Base-by-base conservation (phyloP, 2,329 filamentous ascomycete species). In the Talaromyces sp. region DNA sequence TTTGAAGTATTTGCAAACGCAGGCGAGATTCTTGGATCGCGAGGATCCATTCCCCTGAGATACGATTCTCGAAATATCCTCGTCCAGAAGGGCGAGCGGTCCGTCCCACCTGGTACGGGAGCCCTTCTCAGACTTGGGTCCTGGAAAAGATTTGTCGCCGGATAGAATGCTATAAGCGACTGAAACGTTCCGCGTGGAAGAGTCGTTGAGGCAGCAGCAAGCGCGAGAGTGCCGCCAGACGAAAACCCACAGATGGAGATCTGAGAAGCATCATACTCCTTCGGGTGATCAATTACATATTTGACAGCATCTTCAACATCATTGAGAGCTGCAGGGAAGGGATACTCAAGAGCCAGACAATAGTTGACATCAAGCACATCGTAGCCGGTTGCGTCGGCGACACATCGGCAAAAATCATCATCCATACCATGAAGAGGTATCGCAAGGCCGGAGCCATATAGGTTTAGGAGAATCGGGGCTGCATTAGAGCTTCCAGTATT, bases 161-260 rank as follows among this genome's bases (percentile, higher is more conserved):
- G 71, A 56, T 78, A 77, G 62, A 79, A 73, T 1, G 75, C 72
- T 31, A 80, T 45, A 17, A 60, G 77, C 59, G 3, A 62, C 71
- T 60, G 64, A 68, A 33, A 67, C 37, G 35, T 58, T 71, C 70
- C 49, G 65, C 68, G 7, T 73, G 71, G 61, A 73, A 79, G 17
- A 70, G 64, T 54, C 39, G 39, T 70, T 59, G 72, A 71, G 1
- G 74, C 69, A 1, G 74, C 69, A 0, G 72, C 73, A 5, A 82
- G 70, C 0, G 75, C 75, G 13, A 81, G 71, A 50, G 75, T 80
- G 0, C 61, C 79, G 2, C 80, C 80, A 0, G 80, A 75, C 50
- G 77, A 79, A 80, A 81, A 64, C 9, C 80, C 80, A 1, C 72
- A 75, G 1, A 80, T 63, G 0, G 73, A 71, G 13, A 81, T 58